Base-by-base conservation (phyloP, 768 basidiomycete species). In the Boletus pseudopeckii region DNA sequence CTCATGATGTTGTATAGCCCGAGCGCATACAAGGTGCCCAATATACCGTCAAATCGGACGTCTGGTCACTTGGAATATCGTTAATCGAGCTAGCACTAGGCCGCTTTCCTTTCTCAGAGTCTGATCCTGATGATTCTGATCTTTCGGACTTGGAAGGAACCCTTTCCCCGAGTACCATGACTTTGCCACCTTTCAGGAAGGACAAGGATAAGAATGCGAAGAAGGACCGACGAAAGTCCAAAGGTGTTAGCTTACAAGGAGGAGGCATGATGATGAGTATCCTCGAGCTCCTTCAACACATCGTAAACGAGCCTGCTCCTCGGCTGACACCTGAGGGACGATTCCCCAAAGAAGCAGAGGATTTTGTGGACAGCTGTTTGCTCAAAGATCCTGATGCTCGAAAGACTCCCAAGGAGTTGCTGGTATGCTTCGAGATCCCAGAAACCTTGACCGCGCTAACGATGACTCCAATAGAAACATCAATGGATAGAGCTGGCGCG, bases 241-340 rank as follows among this genome's bases (percentile, higher is more conserved):
- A 84, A 63, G 96, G 96, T 45, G 96, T 98, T 52, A 90, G 87
- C 61, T 73, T 97, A 59, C 92, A 95, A 68, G 96, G 96, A 36
- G 91, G 92, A 2, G 90, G 89, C 30, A 94, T 92, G 88, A 97
- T 93, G 60, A 98, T 99, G 95, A 91, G 88, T 64, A 98, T 99
- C 71, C 74, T 99, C 60, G 97, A 99, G 74, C 71, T 99, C 48
- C 74, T 99, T 57, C 97, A 98, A 68, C 93, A 98, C 68, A 98
- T 99, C 63, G 97, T 99, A 48, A 98, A 98, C 66, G 97, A 98
- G 74, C 93, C 96, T 53, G 96, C 97, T 26, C 97, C 97, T 39
- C 78, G 82, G 65, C 71, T 99, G 59, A 86, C 85, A 11, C 83
- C 85, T 1, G 85, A 88, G 53, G 86, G 86, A 34, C 79, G 78